Percentiles rank a stretch among this genome's conserved stretches.
Evolutionary conservation across 2,329 filamentous ascomycete genomes (phyloP).

Genomic region (Fusarium sp.): DNA sequence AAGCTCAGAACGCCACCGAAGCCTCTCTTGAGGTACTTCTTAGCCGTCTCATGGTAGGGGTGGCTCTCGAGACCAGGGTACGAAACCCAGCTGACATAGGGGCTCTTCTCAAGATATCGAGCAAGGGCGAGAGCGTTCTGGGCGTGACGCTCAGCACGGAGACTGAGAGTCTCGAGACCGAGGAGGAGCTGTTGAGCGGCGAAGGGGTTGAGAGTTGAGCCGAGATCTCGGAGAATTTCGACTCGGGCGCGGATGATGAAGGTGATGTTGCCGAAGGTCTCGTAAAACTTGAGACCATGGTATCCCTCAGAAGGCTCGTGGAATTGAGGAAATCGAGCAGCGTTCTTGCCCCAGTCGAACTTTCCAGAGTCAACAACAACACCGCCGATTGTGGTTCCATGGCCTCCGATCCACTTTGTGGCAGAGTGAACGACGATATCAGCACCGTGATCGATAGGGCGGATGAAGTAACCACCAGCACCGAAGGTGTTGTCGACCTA

Average conservation of each 20-base stretch:
- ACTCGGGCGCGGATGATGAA: constrained; percentile 89
- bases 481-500: constrained; percentile 95
- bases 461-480: constrained; percentile 87
- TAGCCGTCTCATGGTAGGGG: constrained; percentile 79
- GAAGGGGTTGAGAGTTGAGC: constrained; percentile 86
- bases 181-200: constrained; percentile 91
- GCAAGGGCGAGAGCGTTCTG: constrained; percentile 84
- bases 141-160: constrained; percentile 87
- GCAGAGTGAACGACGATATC: constrained; percentile 95
- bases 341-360: constrained; percentile 92
- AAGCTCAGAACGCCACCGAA: constrained; percentile 93
- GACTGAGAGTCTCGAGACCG: constrained; percentile 87
- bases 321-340: constrained; percentile 89
- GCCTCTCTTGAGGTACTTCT: constrained; percentile 86
- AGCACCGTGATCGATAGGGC: constrained; percentile 88
- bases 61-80: constrained; percentile 91
- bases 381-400: constrained; percentile 91
- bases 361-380: constrained; percentile 88
- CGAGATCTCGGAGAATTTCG: constrained; percentile 89
- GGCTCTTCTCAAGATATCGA: constrained; percentile 82
- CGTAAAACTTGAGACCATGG: constrained; percentile 94
- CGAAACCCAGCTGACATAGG: constrained; percentile 90
- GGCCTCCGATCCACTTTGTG: constrained; percentile 97
- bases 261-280: constrained; percentile 84
- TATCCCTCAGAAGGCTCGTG: constrained; percentile 88